Evolutionary conservation across 1,139 yeast genomes (phyloP), one percentile per base, ranked within the genome.

Genomic region (Tardiomyces digboiensis): DNA sequence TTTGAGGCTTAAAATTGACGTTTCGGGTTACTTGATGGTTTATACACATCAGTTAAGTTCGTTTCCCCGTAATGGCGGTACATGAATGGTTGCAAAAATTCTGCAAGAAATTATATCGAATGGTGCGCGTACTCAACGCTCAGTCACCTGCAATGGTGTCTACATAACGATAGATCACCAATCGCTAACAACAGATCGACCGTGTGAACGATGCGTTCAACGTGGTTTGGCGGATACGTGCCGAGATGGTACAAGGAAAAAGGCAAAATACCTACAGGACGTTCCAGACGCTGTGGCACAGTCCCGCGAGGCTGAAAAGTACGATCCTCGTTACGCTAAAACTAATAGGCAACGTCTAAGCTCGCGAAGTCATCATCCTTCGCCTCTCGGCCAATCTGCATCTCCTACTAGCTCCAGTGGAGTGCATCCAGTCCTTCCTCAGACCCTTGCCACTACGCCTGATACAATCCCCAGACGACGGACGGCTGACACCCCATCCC

Each of bases 231-330:
- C 72, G 2, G 73, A 67, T n/a, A 71, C 85, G 0, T 89, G 98
- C 65, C 78, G 79, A 41, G 97, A 89, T 66, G 96, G 96, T 4
- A 93, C 93, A 1, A 67, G 97, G 42, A 89, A 89, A 65, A 71
- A 77, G 53, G 86, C 87, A 60, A 89, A 89, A 59, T 89, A 89
- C 54, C 64, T 89, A 43, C 71, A 54, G 19, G 68, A 61, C 33
- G 60, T 33, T 3, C 37, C 37, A 5, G 37, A 33, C 33, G 33
- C 33, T n/a, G 14, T 26, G 12, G 33, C 33, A 26, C 33, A 26
- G 33, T 26, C 33, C 5, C 33, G 33, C 33, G 33, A 26, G 33
- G 33, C 33, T 4, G 33, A 26, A 26, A 26, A 26, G 33, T 26
- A 26, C 33, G 33, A 26, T 8, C 33, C 33, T 16, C 33, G 33